phyloP scores from a whole-genome alignment of 2,329 filamentous ascomycete genomes.

The Epichloe uncinata region DNA sequence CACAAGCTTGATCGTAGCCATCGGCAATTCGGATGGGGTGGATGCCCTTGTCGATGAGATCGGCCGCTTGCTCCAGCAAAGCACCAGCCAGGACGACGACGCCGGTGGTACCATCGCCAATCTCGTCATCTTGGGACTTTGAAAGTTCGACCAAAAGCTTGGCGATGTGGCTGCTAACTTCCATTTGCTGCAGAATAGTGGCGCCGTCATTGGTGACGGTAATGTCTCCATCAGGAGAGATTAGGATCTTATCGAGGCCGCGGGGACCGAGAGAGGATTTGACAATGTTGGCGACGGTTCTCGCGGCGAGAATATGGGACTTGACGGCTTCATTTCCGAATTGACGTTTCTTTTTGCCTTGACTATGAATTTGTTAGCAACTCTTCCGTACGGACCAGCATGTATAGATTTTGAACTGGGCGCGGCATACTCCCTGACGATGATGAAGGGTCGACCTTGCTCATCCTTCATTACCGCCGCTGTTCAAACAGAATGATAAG shows the following conservation, averaged over 20 bases:
- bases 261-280: slow-evolving; percentile 93
- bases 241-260: slow-evolving; percentile 97
- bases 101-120: slow-evolving; percentile 94
- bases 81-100: slow-evolving; percentile 93
- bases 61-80: slow-evolving; percentile 88
- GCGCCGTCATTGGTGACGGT: slow-evolving; percentile 98
- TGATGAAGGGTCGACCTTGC: slow-evolving; percentile 91
- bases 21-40: slow-evolving; percentile 98
- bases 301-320: slow-evolving; percentile 91
- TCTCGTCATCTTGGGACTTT: slow-evolving; percentile 97
- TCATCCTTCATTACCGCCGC: slow-evolving; percentile 86
- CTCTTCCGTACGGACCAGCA: not conserved
- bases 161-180: slow-evolving; percentile 95
- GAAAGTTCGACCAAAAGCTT: slow-evolving; percentile 94
- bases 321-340: slow-evolving; percentile 97
- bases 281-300: slow-evolving; percentile 92
- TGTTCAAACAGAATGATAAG: slow-evolving; percentile 20
- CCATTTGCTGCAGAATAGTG: slow-evolving; percentile 96
- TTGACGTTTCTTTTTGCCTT: slow-evolving; percentile 94
- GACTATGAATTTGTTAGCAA: slow-evolving; percentile 38
- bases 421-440: slow-evolving; percentile 71
- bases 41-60: slow-evolving; percentile 98
- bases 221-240: slow-evolving; percentile 96
- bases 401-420: slow-evolving; percentile 21
- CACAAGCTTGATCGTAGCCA: slow-evolving; percentile 94